Evolutionary conservation across 371 early-diverging fungal species (phyloP).

Genomic region (Mortierella sp.): DNA sequence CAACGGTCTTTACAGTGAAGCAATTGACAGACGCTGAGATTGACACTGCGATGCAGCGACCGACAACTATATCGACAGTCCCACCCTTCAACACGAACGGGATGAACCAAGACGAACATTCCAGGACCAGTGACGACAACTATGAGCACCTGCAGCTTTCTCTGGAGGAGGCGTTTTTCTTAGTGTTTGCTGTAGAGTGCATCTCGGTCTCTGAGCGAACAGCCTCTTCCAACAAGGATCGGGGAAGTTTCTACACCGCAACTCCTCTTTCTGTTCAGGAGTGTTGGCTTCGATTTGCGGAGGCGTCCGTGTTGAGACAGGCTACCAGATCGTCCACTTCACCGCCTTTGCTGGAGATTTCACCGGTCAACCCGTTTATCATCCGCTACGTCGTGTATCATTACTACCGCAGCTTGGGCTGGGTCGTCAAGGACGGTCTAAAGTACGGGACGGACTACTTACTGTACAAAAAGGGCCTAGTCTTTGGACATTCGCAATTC

Average conservation of each 20-base stretch:
- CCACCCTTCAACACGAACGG: not conserved
- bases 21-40: not conserved
- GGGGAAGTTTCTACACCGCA: not conserved
- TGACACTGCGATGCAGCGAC: not conserved
- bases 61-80: not conserved
- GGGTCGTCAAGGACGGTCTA: constrained; percentile 85
- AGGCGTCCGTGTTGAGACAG: constrained; percentile 9
- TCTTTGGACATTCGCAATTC: constrained; percentile 55
- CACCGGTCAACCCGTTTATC: constrained; percentile 61
- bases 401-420: constrained; percentile 83
- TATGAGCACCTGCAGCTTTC: constrained; percentile 72
- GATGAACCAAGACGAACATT: not conserved
- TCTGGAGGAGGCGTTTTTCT: constrained; percentile 77
- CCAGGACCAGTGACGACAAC: constrained; percentile 30
- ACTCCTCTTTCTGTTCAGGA: constrained; percentile 36
- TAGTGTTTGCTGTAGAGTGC: constrained; percentile 68
- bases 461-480: constrained; percentile 51
- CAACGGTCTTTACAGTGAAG: not conserved
- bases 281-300: constrained; percentile 60
- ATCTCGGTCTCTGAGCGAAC: constrained; percentile 58
- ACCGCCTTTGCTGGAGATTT: not conserved
- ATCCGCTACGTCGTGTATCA: constrained; percentile 84
- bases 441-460: constrained; percentile 90
- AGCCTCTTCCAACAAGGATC: not conserved
- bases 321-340: not conserved